Conservation (phyloP, 148 eudicot genomes). For the Gaultheria prostrata region DNA sequence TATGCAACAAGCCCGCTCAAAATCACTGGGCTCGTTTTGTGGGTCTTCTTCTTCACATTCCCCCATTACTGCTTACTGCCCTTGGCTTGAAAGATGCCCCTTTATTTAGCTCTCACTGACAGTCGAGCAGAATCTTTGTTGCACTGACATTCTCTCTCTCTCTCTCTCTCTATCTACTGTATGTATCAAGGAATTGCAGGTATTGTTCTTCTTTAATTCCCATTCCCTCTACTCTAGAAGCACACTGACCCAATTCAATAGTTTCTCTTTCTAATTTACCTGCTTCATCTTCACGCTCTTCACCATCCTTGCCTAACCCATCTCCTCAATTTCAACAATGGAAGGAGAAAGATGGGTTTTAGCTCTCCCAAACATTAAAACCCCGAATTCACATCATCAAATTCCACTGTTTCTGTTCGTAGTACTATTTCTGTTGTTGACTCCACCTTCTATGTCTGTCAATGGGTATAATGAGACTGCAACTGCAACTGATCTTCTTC, state of each 20-base stretch:
- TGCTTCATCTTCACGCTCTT: slow-evolving; percentile 10
- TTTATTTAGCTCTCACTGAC: background rate
- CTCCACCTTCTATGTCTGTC: slow-evolving; percentile 23
- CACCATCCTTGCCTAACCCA: background rate
- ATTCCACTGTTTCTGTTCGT: slow-evolving; percentile 19
- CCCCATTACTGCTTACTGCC: slow-evolving; percentile 3
- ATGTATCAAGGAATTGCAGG: background rate
- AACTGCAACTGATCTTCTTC: slow-evolving; percentile 27
- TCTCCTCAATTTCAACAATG: slow-evolving; percentile 24
- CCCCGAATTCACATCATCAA: slow-evolving; percentile 24
- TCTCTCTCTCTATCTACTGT: slow-evolving; percentile 1
- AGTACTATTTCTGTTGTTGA: slow-evolving; percentile 21
- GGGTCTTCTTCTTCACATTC: background rate
- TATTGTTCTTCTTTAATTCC: background rate
- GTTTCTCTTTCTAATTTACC: background rate
- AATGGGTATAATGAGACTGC: background rate
- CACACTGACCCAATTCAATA: background rate
- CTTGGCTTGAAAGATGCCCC: background rate
- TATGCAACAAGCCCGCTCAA: background rate
- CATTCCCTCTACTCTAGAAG: background rate
- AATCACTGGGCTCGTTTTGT: background rate
- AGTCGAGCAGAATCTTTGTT: background rate
- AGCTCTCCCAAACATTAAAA: slow-evolving; percentile 16
- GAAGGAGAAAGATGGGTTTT: slow-evolving; percentile 40
- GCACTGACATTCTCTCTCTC: background rate